Base-by-base conservation (phyloP, 2,329 filamentous ascomycete species). In the Alternaria novae-zelandiae region DNA sequence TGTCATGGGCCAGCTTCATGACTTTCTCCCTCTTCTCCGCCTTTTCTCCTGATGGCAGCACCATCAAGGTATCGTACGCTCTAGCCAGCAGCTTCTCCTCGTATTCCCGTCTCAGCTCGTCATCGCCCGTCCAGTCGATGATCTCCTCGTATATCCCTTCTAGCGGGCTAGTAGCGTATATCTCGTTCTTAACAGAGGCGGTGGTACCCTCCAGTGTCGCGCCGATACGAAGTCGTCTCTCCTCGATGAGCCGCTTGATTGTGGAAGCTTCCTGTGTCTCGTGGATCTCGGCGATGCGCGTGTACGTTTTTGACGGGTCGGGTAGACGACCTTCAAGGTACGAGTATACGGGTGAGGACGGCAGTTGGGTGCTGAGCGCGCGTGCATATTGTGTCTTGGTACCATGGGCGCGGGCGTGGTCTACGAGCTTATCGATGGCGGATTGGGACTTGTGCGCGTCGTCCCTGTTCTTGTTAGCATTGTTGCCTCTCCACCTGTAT, bases 1-100 rank as follows among this genome's bases (percentile, higher is more conserved):
- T 97, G 65, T 95, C 96, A 66, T 90, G 89, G 1, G 95, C 94
- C 56, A 96, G 83, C 63, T 91, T 90, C 72, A 91, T 81, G 0
- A 97, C 90, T 67, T 91, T 89, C 36, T 88, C 83, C 25, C 92
- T 87, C 78, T 96, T 94, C 17, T 84, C 80, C 1, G 82, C 76
- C 80, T 98, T 98, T 61, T 89, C 83, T 4, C 90, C 88, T 2
- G 85, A 64, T 3, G 90, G 87, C 15, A 93, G 84, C 26, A 92
- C 89, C 9, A 91, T 79, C 1, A 99, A 85, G 6, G 88, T 87
- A 61, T 97, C 94, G 70, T 94, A 91, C 64, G 90, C 92, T 74
- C 94, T 88, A 66, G 91, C 87, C 4, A 99, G 81, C 13, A 97
- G 84, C 81, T 95, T 98, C 79, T 98, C 94, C 78, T 99, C 96